A percentile compares a stretch with the other conserved stretches of the same genome.
Evolutionary conservation across 2,329 filamentous ascomycete genomes (phyloP).

Genomic region (Graphiopsis chlorocephala): DNA sequence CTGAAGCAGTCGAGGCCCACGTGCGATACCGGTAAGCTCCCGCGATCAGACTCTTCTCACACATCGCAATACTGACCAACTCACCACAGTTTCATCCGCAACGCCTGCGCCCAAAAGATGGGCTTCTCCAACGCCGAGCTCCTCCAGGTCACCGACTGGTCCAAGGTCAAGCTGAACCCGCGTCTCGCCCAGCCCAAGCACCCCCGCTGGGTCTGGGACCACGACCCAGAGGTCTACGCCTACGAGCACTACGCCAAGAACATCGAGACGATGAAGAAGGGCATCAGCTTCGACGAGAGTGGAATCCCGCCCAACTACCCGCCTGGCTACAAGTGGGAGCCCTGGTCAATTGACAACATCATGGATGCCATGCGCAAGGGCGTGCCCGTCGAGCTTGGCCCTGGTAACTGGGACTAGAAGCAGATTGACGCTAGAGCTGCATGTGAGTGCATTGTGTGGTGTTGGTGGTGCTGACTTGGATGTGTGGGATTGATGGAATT

Average conservation of each 20-base stretch:
- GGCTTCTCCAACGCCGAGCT: conserved; percentile 48
- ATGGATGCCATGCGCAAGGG: conserved; percentile 39
- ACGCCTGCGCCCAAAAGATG: conserved; percentile 49
- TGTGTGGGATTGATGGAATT: not conserved
- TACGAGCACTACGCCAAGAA: conserved; percentile 44
- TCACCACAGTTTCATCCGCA: conserved; percentile 43
- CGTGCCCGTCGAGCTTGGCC: conserved; percentile 35
- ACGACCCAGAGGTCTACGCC: conserved; percentile 46
- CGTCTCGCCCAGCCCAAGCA: conserved; percentile 44
- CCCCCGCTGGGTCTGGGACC: conserved; percentile 46
- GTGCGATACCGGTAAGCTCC: conserved; percentile 40
- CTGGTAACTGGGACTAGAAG: conserved; percentile 31
- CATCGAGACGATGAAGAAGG: conserved; percentile 42
- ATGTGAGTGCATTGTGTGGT: not conserved
- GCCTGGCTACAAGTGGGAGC: conserved; percentile 33
- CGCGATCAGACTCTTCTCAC: not conserved
- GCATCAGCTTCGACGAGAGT: conserved; percentile 43
- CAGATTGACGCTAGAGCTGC: not conserved
- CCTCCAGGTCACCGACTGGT: conserved; percentile 49
- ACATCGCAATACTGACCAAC: conserved; percentile 9
- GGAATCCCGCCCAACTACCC: conserved; percentile 46
- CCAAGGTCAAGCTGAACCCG: conserved; percentile 47
- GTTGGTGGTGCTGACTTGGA: not conserved
- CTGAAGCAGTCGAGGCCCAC: conserved; percentile 38
- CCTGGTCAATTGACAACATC: conserved; percentile 45